phyloP scores from a whole-genome alignment of 164 flowering plant genomes.

The Hamamelis virginiana region DNA sequence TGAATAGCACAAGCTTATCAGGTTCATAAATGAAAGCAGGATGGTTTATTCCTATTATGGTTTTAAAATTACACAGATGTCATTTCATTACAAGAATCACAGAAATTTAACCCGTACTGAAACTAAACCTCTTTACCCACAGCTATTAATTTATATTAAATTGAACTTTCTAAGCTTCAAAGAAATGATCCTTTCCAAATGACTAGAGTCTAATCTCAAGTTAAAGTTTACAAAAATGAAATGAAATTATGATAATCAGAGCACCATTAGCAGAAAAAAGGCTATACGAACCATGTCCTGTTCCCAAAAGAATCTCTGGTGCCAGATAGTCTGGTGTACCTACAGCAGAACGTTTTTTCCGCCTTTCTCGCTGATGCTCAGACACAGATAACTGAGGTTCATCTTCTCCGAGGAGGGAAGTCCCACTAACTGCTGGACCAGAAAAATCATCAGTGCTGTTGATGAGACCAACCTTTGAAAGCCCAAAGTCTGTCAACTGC shows the following conservation, averaged over 20 bases:
- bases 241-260: background rate
- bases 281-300: slow-evolving; percentile 86
- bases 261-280: slow-evolving; percentile 18
- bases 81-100: background rate
- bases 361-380: slow-evolving; percentile 68
- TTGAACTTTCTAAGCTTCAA: background rate
- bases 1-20: slow-evolving; percentile 1
- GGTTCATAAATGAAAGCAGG: background rate
- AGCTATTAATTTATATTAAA: background rate
- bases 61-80: background rate
- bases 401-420: slow-evolving; percentile 73
- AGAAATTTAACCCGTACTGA: background rate
- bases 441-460: slow-evolving; percentile 97
- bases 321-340: slow-evolving; percentile 99
- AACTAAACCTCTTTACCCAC: background rate
- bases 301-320: slow-evolving; percentile 97
- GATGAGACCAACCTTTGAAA: slow-evolving; percentile 99
- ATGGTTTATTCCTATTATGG: background rate
- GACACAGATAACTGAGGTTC: slow-evolving; percentile 56
- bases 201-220: background rate
- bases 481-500: slow-evolving; percentile 99
- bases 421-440: slow-evolving; percentile 94
- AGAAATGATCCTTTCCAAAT: background rate
- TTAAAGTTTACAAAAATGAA: too few species aligned
- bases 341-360: slow-evolving; percentile 95